Conservation (phyloP, 768 basidiomycete species). For the Hericium coralloides region DNA sequence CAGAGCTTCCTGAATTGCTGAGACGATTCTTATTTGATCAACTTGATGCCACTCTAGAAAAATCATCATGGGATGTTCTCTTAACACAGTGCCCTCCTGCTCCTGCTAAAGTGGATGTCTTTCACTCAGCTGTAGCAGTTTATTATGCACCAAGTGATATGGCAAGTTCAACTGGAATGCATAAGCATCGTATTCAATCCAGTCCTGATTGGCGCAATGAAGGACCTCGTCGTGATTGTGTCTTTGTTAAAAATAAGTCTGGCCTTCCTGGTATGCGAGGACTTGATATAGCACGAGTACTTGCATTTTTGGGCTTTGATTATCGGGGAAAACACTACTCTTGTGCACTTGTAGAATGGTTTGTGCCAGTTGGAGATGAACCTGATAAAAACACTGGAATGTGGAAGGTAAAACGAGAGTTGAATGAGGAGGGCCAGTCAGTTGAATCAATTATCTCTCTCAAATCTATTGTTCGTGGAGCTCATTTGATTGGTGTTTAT, state of each 20-base stretch:
- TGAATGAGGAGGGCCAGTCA: no score
- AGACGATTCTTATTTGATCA: background rate
- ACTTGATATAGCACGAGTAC: background rate
- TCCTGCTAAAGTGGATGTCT: background rate
- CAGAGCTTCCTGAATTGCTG: background rate
- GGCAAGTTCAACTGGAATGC: background rate
- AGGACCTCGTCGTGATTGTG: background rate
- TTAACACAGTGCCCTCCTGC: background rate
- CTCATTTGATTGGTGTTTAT: no score
- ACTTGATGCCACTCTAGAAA: background rate
- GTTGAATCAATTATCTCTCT: no score
- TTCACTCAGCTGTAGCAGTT: background rate
- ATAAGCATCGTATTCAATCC: background rate
- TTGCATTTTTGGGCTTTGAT: no score
- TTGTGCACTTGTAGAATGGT: no score
- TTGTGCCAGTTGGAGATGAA: no score
- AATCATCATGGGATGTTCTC: background rate
- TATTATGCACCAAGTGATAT: background rate
- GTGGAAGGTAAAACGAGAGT: no score
- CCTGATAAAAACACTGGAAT: no score
- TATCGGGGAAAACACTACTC: no score
- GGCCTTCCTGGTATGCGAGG: background rate
- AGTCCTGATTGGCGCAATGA: background rate
- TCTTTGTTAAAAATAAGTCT: background rate
- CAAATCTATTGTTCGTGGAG: no score